Evolutionary conservation across 2,329 filamentous ascomycete genomes (phyloP).

Genomic region (Aspergillus unguis): DNA sequence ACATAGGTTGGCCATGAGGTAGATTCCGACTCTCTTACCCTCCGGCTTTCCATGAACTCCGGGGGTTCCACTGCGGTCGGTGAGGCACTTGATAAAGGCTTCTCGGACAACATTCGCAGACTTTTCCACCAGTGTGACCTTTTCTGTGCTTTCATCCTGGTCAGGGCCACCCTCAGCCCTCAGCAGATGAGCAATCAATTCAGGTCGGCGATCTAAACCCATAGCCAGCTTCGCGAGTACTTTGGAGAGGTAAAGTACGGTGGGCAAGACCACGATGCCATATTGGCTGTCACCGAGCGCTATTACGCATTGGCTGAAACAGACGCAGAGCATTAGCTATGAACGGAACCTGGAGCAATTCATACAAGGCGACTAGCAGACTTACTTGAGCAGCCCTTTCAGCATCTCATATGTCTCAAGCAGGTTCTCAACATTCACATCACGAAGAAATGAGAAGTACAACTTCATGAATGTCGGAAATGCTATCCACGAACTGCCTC

Average conservation of each 20-base stretch:
- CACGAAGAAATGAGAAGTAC: conserved; percentile 76
- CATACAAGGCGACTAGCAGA: conserved; percentile 12
- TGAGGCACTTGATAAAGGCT: conserved; percentile 85
- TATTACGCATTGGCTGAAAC: conserved; percentile 69
- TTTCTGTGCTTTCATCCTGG: conserved; percentile 62
- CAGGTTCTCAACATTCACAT: conserved; percentile 73
- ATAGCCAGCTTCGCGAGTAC: conserved; percentile 80
- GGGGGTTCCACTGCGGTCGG: conserved; percentile 68
- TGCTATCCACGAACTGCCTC: conserved; percentile 68
- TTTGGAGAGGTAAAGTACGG: conserved; percentile 76
- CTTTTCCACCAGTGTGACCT: conserved; percentile 77
- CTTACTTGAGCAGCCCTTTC: conserved; percentile 71
- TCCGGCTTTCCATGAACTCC: conserved; percentile 63
- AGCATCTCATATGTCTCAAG: conserved; percentile 72
- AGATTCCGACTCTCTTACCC: conserved; percentile 83
- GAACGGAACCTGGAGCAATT: background rate
- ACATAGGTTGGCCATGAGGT: conserved; percentile 87
- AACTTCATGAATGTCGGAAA: conserved; percentile 77
- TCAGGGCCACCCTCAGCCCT: conserved; percentile 42
- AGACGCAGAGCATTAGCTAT: background rate
- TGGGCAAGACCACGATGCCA: conserved; percentile 77
- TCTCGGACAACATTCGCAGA: conserved; percentile 87
- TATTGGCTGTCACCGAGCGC: conserved; percentile 76
- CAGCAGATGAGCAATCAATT: conserved; percentile 66
- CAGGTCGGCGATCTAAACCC: conserved; percentile 74